Base-by-base conservation (phyloP, 1,284 basidiomycete species). In the Xerocomus amazonicus region DNA sequence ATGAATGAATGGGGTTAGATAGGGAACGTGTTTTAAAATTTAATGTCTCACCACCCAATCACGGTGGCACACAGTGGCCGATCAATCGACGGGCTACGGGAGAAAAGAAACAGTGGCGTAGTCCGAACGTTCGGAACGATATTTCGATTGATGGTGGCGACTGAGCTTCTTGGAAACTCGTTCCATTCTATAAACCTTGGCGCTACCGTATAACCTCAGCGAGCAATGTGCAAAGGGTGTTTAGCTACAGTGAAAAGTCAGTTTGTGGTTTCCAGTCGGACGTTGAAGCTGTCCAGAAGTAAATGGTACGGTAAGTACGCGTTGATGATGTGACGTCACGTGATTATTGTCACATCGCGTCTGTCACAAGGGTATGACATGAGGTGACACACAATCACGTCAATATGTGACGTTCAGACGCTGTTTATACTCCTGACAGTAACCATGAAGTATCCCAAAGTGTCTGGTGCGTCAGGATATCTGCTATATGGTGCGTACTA, bases 371-470 rank as follows among this genome's bases (percentile, higher is more conserved):
- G 39, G 29, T 4, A 38, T 29, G 16, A 0, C 35, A 35, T 32
- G 38, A 40, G 38, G 38, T 40, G 13, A 16, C 7, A 23, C n/a
- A 3, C 23, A 13, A 38, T 44, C 40, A 29, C 36, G 34, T 48
- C 54, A 40, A 48, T 26, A 60, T 58, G 51, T 23, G n/a, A 19
- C 17, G 12, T 43, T n/a, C 31, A 9, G n/a, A 4, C 19, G 19
- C 19, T 23, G 19, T 23, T 23, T 23, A 23, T 23, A 23, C 19
- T 34, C 14, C 29, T 17, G 16, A 12, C 9, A 37, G 17, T 17
- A 9, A 53, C 43, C 37, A 68, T 63, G 65, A 68, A 61, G 47
- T 57, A 65, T 41, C 64, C 64, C 2, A 62, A 65, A 38, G 59
- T 63, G 8, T 42, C 58, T 13, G 66, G 64, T 65, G n/a, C 2